These are phyloP conservation scores for Dipteronia sinensis DNA, from an alignment of 345 rosid species.

Conservation along the genomic window DNA sequence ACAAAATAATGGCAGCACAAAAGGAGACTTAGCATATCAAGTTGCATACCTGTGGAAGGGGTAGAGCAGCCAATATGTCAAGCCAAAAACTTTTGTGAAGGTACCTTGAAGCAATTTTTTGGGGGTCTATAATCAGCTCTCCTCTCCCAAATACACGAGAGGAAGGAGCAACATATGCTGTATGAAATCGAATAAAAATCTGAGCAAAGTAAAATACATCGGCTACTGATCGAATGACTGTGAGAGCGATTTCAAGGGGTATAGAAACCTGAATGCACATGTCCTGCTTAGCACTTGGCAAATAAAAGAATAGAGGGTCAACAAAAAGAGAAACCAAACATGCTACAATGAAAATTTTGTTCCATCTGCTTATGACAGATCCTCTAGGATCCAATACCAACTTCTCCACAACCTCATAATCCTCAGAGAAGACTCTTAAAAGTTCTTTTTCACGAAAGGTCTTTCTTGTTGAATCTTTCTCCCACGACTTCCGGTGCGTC, in stretches of 20 bases:
- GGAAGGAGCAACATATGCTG: constrained; percentile 66
- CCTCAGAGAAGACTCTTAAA: constrained; percentile 61
- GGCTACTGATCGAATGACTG: constrained; percentile 36
- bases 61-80: constrained; percentile 50
- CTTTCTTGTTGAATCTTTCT: constrained; percentile 20
- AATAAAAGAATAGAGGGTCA: constrained; percentile 61
- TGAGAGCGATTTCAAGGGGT: constrained; percentile 38
- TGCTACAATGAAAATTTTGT: constrained; percentile 55
- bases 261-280: constrained; percentile 37
- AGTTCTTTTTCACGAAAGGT: constrained; percentile 32
- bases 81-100: constrained; percentile 48
- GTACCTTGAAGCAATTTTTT: constrained; percentile 49
- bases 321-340: constrained; percentile 55
- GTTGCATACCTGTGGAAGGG: constrained; percentile 59
- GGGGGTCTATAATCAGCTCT: constrained; percentile 52
- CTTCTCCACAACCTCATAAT: constrained; percentile 43
- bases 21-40: not conserved
- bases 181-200: constrained; percentile 47
- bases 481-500: constrained; percentile 4
- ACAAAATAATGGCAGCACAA: not conserved
- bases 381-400: constrained; percentile 59
- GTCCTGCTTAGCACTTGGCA: constrained; percentile 33
- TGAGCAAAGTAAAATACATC: constrained; percentile 52
- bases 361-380: constrained; percentile 42
- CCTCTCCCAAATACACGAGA: constrained; percentile 70